Conservation (phyloP, 805 yeast genomes). For the Lachancea fermentati region DNA sequence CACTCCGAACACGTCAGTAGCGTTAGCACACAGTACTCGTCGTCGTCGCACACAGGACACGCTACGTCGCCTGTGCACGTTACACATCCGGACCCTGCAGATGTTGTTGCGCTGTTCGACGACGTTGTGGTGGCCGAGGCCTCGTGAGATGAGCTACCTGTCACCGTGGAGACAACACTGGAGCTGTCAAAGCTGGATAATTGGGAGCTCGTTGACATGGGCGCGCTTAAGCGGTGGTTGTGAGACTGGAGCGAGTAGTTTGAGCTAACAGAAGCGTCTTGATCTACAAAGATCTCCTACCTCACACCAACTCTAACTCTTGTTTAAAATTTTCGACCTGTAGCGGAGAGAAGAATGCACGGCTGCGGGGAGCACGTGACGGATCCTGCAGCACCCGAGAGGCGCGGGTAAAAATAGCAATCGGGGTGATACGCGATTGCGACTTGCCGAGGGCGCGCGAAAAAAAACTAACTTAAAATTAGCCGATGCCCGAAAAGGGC, state of each 20-base stretch:
- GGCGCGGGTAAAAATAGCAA: no score
- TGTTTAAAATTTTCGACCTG: neutral
- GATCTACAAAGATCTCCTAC: no score
- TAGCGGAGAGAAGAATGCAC: neutral
- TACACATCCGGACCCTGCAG: slow-evolving; percentile 36
- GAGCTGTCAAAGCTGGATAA: neutral
- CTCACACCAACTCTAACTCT: no score
- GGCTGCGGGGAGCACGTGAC: no score
- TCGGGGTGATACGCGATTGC: no score
- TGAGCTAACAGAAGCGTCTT: no score
- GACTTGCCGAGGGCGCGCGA: no score
- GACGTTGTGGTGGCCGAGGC: neutral
- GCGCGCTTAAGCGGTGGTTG: no score
- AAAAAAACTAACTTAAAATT: no score
- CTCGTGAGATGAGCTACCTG: neutral
- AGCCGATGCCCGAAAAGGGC: no score
- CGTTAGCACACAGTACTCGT: slow-evolving; percentile 51
- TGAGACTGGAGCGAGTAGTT: no score
- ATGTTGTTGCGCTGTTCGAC: slow-evolving; percentile 5
- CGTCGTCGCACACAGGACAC: slow-evolving; percentile 51
- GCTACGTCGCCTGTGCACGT: slow-evolving; percentile 35
- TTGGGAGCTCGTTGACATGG: neutral
- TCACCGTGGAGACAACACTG: neutral
- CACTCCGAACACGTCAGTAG: slow-evolving; percentile 54
- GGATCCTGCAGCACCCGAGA: no score